These are phyloP conservation scores for Leptographium radiaticola DNA, from an alignment of 2,329 filamentous ascomycete species.

Conservation along the genomic window DNA sequence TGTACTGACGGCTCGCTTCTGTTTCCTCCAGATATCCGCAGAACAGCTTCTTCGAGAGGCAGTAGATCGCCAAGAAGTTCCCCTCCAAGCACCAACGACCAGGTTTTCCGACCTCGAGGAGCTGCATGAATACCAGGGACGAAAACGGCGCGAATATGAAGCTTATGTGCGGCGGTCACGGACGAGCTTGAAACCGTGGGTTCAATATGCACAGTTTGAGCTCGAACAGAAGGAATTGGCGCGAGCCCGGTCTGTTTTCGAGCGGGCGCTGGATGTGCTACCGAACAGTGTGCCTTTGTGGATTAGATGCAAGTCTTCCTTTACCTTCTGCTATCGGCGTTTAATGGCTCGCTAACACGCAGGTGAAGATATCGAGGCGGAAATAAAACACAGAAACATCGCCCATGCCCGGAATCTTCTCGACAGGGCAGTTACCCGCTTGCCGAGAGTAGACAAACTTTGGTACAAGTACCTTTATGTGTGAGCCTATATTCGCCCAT, in stretches of 20 bases:
- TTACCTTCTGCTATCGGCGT: not conserved
- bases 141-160: constrained; percentile 93
- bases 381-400: constrained; percentile 93
- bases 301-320: constrained; percentile 35
- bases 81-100: constrained; percentile 80
- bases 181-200: constrained; percentile 97
- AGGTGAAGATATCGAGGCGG: constrained; percentile 73
- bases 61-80: constrained; percentile 86
- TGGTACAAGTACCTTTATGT: constrained; percentile 89
- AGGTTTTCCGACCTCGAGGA: constrained; percentile 95
- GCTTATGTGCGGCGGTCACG: constrained; percentile 93
- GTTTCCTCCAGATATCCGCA: constrained; percentile 66
- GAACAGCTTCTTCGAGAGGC: constrained; percentile 96
- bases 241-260: constrained; percentile 83
- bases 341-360: not conserved
- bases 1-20: not conserved
- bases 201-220: constrained; percentile 95
- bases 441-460: constrained; percentile 85
- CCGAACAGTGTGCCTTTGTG: constrained; percentile 76
- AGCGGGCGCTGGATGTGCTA: constrained; percentile 85
- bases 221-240: constrained; percentile 95
- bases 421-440: constrained; percentile 83
- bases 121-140: constrained; percentile 90
- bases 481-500: not conserved
- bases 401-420: constrained; percentile 92